These are phyloP conservation scores for Gossypium australe DNA, from an alignment of 345 rosid species.

Conservation along the genomic window DNA sequence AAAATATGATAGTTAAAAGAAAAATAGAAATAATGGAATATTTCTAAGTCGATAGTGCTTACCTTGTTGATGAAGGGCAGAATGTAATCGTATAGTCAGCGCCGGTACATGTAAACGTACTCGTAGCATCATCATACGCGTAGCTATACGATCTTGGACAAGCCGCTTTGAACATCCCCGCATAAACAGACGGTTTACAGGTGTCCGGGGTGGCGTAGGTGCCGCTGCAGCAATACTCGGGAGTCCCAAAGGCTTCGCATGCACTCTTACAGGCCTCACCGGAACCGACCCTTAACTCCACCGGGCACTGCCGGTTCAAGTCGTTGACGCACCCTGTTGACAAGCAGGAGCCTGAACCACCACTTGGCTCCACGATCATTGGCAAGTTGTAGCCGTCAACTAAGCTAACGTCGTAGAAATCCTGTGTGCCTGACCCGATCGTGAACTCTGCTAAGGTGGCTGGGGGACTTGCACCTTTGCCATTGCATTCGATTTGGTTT, in stretches of 20 bases:
- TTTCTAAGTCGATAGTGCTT: slow-evolving; percentile 8
- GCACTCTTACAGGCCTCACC: slow-evolving; percentile 66
- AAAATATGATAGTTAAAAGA: neutral
- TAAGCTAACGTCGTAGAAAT: slow-evolving; percentile 61
- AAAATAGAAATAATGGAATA: neutral
- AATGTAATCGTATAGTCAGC: slow-evolving; percentile 63
- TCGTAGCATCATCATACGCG: slow-evolving; percentile 65
- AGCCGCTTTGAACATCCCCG: slow-evolving; percentile 54
- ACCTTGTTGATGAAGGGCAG: slow-evolving; percentile 68
- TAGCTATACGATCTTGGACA: slow-evolving; percentile 77
- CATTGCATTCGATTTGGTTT: slow-evolving; percentile 54
- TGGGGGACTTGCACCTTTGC: slow-evolving; percentile 55
- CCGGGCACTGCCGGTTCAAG: slow-evolving; percentile 59
- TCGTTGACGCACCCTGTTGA: slow-evolving; percentile 60
- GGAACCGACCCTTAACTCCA: slow-evolving; percentile 41
- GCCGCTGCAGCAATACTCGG: slow-evolving; percentile 68
- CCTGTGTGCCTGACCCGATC: slow-evolving; percentile 56
- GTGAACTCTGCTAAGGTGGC: slow-evolving; percentile 69
- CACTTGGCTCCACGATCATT: slow-evolving; percentile 48
- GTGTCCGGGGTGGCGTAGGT: slow-evolving; percentile 48
- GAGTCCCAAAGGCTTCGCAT: slow-evolving; percentile 62
- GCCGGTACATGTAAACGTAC: slow-evolving; percentile 68
- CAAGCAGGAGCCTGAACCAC: slow-evolving; percentile 50
- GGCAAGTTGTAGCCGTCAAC: slow-evolving; percentile 73
- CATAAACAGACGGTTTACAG: slow-evolving; percentile 60